These are phyloP conservation scores for Solanum sitiens DNA, from an alignment of 257 asterid genomes.

Conservation along the genomic window DNA sequence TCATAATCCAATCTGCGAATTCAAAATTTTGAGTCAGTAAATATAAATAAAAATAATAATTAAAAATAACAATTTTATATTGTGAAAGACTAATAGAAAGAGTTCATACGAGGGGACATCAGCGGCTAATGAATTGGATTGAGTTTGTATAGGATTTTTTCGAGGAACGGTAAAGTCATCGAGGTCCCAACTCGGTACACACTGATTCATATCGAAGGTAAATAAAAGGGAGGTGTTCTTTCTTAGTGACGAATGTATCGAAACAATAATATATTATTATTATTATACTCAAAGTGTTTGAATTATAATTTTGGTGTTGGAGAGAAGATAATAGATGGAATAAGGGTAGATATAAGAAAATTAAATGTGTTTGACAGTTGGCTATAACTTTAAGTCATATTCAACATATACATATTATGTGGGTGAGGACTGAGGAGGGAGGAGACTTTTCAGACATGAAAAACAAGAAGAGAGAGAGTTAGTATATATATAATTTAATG, in stretches of 20 bases:
- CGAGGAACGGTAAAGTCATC: conserved; percentile 18
- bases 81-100: not conserved
- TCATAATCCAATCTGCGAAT: conserved; percentile 40
- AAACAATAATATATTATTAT: not conserved
- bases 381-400: not conserved
- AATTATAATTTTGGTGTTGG: not conserved
- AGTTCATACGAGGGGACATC: conserved; percentile 13
- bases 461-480: not conserved
- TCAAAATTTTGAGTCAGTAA: not conserved
- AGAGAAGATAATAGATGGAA: not conserved
- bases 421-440: not conserved
- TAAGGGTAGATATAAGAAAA: not conserved
- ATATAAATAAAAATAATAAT: too few species aligned
- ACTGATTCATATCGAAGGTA: conserved; percentile 35
- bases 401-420: not conserved
- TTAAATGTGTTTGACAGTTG: not conserved
- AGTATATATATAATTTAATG: not conserved
- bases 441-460: not conserved
- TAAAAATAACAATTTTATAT: not conserved
- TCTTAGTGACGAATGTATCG: not conserved
- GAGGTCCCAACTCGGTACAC: conserved; percentile 68
- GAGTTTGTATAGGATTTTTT: not conserved
- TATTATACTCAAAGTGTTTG: not conserved
- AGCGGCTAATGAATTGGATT: conserved; percentile 2
- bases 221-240: not conserved